Base-by-base conservation (phyloP, 148 eudicot genomes). In the Polygonum aviculare region DNA sequence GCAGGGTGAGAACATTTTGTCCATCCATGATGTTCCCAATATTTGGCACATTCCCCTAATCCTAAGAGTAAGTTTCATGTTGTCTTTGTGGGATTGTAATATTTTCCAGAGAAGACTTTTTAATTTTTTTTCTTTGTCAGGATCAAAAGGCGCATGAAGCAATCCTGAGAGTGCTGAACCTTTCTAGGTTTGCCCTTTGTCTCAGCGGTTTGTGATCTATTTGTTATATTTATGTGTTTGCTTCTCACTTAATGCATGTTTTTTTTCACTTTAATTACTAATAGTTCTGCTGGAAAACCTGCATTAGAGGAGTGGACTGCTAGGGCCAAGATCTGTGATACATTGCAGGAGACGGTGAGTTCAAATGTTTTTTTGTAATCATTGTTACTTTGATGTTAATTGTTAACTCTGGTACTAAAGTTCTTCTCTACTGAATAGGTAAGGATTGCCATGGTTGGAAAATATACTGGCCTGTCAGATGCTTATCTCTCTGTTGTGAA, bases 361-460 rank as follows among this genome's bases (percentile, higher is more conserved):
- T 80, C 54, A 39, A 45, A 35, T 84, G 31, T 35, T 57, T 45
- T 77, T 7, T 69, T 48, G 71, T 67, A 8, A 4, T 16, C 14
- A 36, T 36, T 0, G 40, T 35, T 41, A 76, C 38, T 74, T 75
- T 22, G 40, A 51, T 79, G 57, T 9, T 26, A 21, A 73, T 48
- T 47, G 38, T 12, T 22, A 47, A 10, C 38, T 41, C 12, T 63
- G 51, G 74, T 44, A 51, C 49, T 71, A 63, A 72, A 14, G 12
- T 57, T 62, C 79, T 12, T 59, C 62, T 12, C 76, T 60, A 57
- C 73, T 74, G 71, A 22, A 70, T 84, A 96, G 99, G 98, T 93
- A 63, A 91, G 91, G 84, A 86, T 96, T 69, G 99, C 97, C 79
- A 96, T 96, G 98, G 99, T 96, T 54, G 99, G 99, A 48, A 96